Evolutionary conservation across 345 rosid genomes (phyloP), one percentile per base, ranked within the genome.

Genomic region (Litchi chinensis): DNA sequence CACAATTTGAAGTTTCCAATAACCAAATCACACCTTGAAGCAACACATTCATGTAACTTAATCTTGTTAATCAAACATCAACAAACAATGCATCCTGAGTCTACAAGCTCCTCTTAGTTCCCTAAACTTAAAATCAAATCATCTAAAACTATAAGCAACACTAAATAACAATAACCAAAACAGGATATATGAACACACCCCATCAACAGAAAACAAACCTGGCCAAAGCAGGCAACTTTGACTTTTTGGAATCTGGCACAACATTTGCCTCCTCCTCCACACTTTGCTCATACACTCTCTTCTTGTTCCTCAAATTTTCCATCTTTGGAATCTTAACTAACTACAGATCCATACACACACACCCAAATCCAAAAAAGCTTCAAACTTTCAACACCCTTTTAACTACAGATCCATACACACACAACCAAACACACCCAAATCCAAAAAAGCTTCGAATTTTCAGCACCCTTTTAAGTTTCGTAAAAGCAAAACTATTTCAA

Each of bases 221-320:
- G 68, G 95, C 97, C 77, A 95, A 90, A 80, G 93, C 92, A 22
- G 97, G 98, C 76, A 92, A 46, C 80, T 89, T 95, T 59, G 89
- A 86, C 86, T 82, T 95, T 83, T 95, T 95, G 10, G 93, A 83
- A 77, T 87, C 95, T 0, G 89, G 85, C 64, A 83, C 63, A 75
- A 82, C 78, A 63, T 82, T 89, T 77, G 72, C 74, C 71, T 76
- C 85, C 81, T 90, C 91, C 70, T 86, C 93, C 77, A 78, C 79
- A 77, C 82, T 79, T 76, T 86, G 83, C 68, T 88, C 91, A 82
- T 80, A 84, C 46, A 88, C 93, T 72, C 93, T 88, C 85, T 91
- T 88, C 85, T 91, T 89, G 83, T 82, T 87, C 82, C 90, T 82
- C 54, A 90, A 89, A 87, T 82, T 81, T 83, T 89, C 98, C 98